Base-by-base conservation (phyloP, 495 filamentous ascomycete genomes). In the Penicillium robsamsonii region DNA sequence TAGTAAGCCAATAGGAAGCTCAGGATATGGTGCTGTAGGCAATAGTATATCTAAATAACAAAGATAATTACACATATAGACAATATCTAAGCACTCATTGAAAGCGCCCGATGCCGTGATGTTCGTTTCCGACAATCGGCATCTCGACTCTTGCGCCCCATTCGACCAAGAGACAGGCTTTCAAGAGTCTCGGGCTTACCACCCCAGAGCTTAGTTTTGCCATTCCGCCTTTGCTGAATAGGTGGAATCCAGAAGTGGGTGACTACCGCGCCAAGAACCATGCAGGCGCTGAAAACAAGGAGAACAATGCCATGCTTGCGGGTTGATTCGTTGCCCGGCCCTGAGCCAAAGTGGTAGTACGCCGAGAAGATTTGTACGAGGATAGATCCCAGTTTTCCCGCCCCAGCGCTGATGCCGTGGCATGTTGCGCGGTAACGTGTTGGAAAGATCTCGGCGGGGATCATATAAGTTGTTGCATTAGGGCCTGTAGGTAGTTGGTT, bases 401-500 rank as follows among this genome's bases (percentile, higher is more conserved):
- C 51, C 1, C 71, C 83, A 24, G 82, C 83, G 50, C 73, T 75
- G 55, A 86, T 63, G 31, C 82, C 82, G 58, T 84, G 81, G 60
- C 77, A 80, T 2, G 80, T 81, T 46, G 70, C 78, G 40, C 84
- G 76, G 64, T 84, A 82, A 33, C 79, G 79, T 29, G 84, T 85
- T 10, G 84, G 84, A 62, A 85, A 87, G 35, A 83, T 67, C 64
- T 86, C 83, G 30, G 78, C 81, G 13, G 81, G 81, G 46, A 83
- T 76, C 55, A 86, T 85, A 62, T 86, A 87, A 1, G 79, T 84
- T 30, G 84, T 80, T 22, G 79, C 80, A 59, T 85, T 87, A 31
- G 82, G 81, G 35, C 75, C 75, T 73, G 48, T 10, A 13, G n/a
- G 40, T 27, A 45, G 52, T 70, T 27, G 35, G 50, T 71, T 54